Conservation (phyloP, 2,329 filamentous ascomycete species). For the Neofusicoccum parvum region DNA sequence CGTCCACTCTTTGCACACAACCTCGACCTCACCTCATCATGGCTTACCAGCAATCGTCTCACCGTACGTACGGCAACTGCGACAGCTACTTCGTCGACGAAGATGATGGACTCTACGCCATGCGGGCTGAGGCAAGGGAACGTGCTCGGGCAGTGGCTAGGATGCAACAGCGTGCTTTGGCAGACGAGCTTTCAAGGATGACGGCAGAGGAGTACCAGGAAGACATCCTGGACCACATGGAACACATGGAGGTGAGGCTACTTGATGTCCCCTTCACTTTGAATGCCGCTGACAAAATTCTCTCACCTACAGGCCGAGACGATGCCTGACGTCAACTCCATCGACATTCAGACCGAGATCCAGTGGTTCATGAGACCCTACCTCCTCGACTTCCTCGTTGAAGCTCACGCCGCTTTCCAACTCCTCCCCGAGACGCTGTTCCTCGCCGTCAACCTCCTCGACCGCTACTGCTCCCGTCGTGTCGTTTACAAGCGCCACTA, state of each 20-base stretch:
- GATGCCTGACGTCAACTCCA: slow-evolving; percentile 91
- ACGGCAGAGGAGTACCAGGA: slow-evolving; percentile 91
- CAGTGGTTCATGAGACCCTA: slow-evolving; percentile 99
- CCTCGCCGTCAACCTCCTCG: slow-evolving; percentile 92
- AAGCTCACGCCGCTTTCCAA: slow-evolving; percentile 93
- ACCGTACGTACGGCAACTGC: slow-evolving; percentile 61
- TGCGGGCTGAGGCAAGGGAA: slow-evolving; percentile 70
- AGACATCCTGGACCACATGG: slow-evolving; percentile 92
- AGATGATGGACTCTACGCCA: slow-evolving; percentile 55
- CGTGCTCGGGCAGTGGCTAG: slow-evolving; percentile 76
- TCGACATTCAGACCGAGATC: slow-evolving; percentile 98
- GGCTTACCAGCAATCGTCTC: slow-evolving; percentile 56
- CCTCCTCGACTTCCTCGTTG: slow-evolving; percentile 95
- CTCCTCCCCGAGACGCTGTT: slow-evolving; percentile 94
- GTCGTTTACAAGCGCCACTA: slow-evolving; percentile 99
- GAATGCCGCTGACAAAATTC: slow-evolving; percentile 29
- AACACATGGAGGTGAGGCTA: slow-evolving; percentile 79
- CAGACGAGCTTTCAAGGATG: slow-evolving; percentile 81
- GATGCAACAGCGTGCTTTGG: slow-evolving; percentile 84
- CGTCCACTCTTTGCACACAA: slow-evolving; percentile 47
- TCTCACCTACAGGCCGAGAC: slow-evolving; percentile 67
- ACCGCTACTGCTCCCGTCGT: slow-evolving; percentile 95
- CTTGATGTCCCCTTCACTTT: slow-evolving; percentile 18
- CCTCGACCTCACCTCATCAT: slow-evolving; percentile 48
- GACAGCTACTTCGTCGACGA: slow-evolving; percentile 70